These are phyloP conservation scores for Vachellia pachyceras DNA, from an alignment of 306 rosid genomes.

Conservation along the genomic window DNA sequence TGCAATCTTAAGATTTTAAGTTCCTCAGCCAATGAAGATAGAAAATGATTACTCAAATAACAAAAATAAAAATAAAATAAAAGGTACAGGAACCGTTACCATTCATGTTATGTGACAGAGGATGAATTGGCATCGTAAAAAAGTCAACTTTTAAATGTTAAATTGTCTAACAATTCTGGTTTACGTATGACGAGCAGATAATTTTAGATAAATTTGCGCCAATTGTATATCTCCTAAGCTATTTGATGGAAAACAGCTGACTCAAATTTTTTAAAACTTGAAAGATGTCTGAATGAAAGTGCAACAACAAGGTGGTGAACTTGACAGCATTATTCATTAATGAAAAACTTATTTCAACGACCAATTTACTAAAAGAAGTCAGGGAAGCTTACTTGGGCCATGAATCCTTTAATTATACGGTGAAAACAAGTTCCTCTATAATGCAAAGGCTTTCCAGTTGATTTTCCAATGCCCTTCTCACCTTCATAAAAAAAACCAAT, in stretches of 20 bases:
- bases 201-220: neutral
- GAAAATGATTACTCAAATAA: neutral
- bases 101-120: neutral
- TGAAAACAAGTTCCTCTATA: conserved; percentile 84
- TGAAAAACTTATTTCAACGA: neutral
- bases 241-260: conserved; percentile 7
- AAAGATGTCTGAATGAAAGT: neutral
- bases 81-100: neutral
- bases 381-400: conserved; percentile 88
- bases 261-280: neutral
- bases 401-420: conserved; percentile 90
- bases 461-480: conserved; percentile 87
- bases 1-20: neutral
- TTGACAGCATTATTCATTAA: neutral
- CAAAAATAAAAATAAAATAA: neutral
- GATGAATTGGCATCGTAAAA: neutral
- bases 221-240: neutral
- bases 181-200: neutral
- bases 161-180: neutral
- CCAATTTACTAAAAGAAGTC: conserved; percentile 3
- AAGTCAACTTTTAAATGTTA: neutral
- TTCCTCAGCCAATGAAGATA: neutral
- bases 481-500: conserved; percentile 54
- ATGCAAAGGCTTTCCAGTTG: conserved; percentile 87
- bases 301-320: neutral